phyloP scores from a whole-genome alignment of 257 asterid genomes.

The Leptodermis oblonga region DNA sequence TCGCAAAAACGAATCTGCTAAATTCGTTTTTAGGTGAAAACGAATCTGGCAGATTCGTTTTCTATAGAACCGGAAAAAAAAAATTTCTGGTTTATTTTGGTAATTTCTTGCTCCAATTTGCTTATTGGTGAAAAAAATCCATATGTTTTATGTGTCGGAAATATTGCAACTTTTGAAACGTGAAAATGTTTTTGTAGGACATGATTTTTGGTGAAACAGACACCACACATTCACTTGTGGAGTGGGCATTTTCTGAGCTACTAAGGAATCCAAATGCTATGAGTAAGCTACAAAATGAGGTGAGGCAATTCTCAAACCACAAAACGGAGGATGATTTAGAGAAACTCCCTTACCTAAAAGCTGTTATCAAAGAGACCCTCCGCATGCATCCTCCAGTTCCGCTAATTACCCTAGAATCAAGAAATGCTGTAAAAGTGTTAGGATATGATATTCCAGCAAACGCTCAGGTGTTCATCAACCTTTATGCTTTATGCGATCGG shows the following conservation, averaged over 20 bases:
- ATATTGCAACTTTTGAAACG: too few species aligned
- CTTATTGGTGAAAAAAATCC: too few species aligned
- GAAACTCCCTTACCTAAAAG: not conserved
- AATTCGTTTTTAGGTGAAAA: too few species aligned
- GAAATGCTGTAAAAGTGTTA: not conserved
- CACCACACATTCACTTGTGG: not conserved
- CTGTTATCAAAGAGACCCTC: not conserved
- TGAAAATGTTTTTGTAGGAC: too few species aligned
- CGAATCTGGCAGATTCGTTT: too few species aligned
- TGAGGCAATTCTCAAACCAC: not conserved
- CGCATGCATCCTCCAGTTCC: not conserved
- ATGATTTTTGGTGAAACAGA: not conserved
- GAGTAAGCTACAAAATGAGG: not conserved
- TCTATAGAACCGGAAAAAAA: too few species aligned
- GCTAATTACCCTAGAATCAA: not conserved
- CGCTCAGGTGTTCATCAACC: not conserved
- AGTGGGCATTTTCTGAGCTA: not conserved
- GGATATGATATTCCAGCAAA: not conserved
- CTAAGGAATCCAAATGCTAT: not conserved
- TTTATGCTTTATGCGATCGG: not conserved
- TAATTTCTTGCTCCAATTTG: too few species aligned
- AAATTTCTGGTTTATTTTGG: not conserved
- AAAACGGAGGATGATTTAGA: not conserved
- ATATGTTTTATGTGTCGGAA: too few species aligned
- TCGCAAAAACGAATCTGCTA: too few species aligned